These are phyloP conservation scores for Suillus spraguei DNA, from an alignment of 768 basidiomycete species.

Conservation along the genomic window DNA sequence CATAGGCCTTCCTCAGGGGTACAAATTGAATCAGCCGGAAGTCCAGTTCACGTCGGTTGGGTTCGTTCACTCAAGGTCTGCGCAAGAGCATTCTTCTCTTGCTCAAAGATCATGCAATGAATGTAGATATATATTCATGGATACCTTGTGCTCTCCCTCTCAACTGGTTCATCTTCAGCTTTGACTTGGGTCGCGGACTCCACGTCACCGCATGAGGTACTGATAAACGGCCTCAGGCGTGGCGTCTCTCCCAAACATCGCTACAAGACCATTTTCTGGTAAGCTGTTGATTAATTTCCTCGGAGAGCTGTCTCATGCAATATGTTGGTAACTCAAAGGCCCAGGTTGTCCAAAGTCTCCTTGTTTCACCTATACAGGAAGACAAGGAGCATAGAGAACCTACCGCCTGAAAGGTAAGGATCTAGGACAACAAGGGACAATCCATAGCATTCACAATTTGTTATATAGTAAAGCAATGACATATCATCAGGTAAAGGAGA, in stretches of 20 bases:
- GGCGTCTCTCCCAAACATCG: slow-evolving; percentile 77
- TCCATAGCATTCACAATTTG: neutral
- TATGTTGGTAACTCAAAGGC: slow-evolving; percentile 37
- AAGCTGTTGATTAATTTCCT: slow-evolving; percentile 3
- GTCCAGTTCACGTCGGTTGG: slow-evolving; percentile 60
- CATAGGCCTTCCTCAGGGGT: slow-evolving; percentile 51
- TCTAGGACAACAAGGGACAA: neutral
- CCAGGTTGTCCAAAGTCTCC: slow-evolving; percentile 53
- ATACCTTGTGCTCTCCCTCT: slow-evolving; percentile 3
- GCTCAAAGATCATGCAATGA: slow-evolving; percentile 64
- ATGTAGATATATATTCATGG: slow-evolving; percentile 43
- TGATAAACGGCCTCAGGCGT: slow-evolving; percentile 80
- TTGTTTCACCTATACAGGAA: slow-evolving; percentile 50
- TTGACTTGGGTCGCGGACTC: slow-evolving; percentile 70
- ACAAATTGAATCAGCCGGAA: slow-evolving; percentile 48
- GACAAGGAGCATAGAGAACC: slow-evolving; percentile 21
- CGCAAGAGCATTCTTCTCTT: slow-evolving; percentile 14
- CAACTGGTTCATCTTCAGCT: slow-evolving; percentile 41
- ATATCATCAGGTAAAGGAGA: slow-evolving; percentile 50
- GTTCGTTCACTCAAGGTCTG: slow-evolving; percentile 60
- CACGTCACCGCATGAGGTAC: slow-evolving; percentile 50
- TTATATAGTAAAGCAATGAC: slow-evolving; percentile 31
- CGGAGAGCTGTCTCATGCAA: slow-evolving; percentile 1
- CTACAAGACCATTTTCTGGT: slow-evolving; percentile 65
- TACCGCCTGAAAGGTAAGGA: slow-evolving; percentile 15